phyloP scores from a whole-genome alignment of 768 basidiomycete species.

The Tricholoma terreum region DNA sequence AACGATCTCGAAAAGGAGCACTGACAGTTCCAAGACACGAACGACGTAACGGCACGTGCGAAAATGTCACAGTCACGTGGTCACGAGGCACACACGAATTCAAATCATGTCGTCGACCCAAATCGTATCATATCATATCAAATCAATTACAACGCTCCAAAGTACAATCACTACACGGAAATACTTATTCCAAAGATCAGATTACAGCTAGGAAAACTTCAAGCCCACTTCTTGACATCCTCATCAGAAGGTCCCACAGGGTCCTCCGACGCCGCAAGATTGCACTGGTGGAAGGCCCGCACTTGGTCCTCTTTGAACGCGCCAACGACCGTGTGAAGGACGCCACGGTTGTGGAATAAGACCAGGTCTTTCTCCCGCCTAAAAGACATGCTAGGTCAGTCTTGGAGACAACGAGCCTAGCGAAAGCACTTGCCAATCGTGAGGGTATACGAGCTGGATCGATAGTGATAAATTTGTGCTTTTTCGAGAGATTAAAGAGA shows the following conservation, averaged over 20 bases:
- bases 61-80: not conserved
- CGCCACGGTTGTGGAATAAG: conserved; percentile 83
- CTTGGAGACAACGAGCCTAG: not conserved
- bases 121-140: too few relatives aligned
- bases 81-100: too few relatives aligned
- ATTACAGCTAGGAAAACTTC: conserved; percentile 4
- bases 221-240: conserved; percentile 62
- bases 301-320: conserved; percentile 67
- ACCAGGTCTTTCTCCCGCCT: conserved; percentile 65
- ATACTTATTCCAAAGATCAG: not conserved
- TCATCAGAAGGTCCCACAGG: conserved; percentile 66
- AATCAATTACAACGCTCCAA: too few relatives aligned
- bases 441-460: conserved; percentile 74
- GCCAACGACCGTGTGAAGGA: conserved; percentile 79
- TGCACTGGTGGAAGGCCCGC: conserved; percentile 82
- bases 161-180: too few relatives aligned
- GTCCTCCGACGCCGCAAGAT: conserved; percentile 76
- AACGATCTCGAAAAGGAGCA: not conserved
- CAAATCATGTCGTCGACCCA: too few relatives aligned
- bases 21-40: not conserved
- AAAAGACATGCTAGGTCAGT: not conserved
- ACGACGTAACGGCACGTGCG: not conserved
- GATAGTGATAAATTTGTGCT: not conserved
- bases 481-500: not conserved
- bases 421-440: conserved; percentile 62